Evolutionary conservation across 805 yeast genomes (phyloP).

Genomic region (Teunomyces funiuensis): DNA sequence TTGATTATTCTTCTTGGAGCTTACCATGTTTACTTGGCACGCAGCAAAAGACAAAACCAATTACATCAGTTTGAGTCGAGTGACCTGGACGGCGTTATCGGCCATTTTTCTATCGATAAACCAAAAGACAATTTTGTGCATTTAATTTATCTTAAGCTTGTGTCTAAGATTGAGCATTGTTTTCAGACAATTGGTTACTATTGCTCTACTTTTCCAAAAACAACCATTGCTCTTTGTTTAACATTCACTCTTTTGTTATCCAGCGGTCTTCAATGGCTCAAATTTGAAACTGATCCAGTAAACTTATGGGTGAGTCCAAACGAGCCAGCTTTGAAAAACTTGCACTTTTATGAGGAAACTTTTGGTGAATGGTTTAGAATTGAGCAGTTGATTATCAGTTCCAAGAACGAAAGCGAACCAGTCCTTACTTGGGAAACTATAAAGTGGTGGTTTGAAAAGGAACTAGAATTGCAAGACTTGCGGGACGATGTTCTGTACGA

Average conservation of each 20-base stretch:
- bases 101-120: neutral
- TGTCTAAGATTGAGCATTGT: constrained; percentile 18
- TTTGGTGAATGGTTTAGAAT: constrained; percentile 93
- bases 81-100: neutral
- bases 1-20: constrained; percentile 43
- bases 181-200: constrained; percentile 54
- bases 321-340: constrained; percentile 68
- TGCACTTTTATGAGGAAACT: constrained; percentile 66
- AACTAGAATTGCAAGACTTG: constrained; percentile 44
- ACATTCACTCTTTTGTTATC: constrained; percentile 39
- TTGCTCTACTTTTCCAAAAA: constrained; percentile 62
- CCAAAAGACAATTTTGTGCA: neutral
- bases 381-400: constrained; percentile 71
- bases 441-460: constrained; percentile 89
- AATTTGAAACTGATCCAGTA: constrained; percentile 77
- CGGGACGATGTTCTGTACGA: constrained; percentile 37
- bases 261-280: constrained; percentile 10
- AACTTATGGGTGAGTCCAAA: constrained; percentile 86
- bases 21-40: constrained; percentile 32
- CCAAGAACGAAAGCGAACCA: constrained; percentile 58
- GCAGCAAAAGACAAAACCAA: neutral
- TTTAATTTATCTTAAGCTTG: constrained; percentile 5
- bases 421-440: constrained; percentile 64
- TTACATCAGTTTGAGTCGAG: constrained; percentile 1
- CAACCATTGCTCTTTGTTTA: constrained; percentile 22